Evolutionary conservation across 768 basidiomycete species (phyloP), one percentile per base, ranked within the genome.

Genomic region (Daedaleopsis sinensis): DNA sequence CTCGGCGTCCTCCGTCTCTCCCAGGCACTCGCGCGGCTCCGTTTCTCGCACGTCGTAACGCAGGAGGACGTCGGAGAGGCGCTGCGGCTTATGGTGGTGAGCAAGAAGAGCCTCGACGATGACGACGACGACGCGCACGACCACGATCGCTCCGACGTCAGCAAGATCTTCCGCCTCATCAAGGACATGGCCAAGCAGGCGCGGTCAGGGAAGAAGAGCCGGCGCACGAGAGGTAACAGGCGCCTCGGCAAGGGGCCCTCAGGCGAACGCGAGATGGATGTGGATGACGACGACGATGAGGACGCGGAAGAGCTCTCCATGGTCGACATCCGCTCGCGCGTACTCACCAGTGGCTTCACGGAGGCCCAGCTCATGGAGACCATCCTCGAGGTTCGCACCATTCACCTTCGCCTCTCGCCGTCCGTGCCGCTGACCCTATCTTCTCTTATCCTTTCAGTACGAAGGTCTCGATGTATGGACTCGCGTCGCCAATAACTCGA

Each of bases 41-140:
- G 96, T 39, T 93, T 89, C 77, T 84, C 91, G 53, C 85, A 90
- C 68, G 77, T 78, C 2, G 97, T 98, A 43, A 87, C 87, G 52
- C 86, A 88, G 58, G 82, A 84, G 42, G 97, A 99, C 71, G 95
- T 99, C 13, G 95, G 98, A 70, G 97, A 98, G 76, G 97, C 97
- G 2, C 79, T 99, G 63, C 88, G 97, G 42, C 79, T 99, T 62
- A 98, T 99, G 96, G 94, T 95, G 61, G 94, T 92, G 67, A 94
- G 91, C 77, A 99, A 98, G 74, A 91, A 93, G 70, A 93, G 89
- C 69, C 77, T 99, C 67, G 81, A 87, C 57, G 93, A 96, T 48
- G 93, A 93, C 12, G 84, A 86, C 19, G 89, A 90, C 46, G 81
- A 82, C 47, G 89, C 86, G 37, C 76, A 73, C 9, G 78, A 78